phyloP scores from a whole-genome alignment of 2,329 filamentous ascomycete species.

The Albifimbria verrucaria region DNA sequence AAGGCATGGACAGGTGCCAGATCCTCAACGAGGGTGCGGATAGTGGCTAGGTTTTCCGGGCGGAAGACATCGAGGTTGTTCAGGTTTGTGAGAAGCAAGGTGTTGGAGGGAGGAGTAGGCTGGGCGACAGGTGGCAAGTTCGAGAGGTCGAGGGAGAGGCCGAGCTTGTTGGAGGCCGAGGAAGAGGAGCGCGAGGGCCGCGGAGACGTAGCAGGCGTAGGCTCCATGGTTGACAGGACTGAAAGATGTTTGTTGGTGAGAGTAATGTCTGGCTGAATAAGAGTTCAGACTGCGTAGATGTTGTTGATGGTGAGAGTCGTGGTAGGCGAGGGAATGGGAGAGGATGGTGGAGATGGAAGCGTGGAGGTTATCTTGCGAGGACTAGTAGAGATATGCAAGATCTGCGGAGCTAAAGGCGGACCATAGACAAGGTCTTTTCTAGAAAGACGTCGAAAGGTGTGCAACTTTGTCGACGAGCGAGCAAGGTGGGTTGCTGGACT shows the following conservation, averaged over 20 bases:
- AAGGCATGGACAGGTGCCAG: conserved; percentile 74
- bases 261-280: too few species aligned
- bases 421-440: not conserved
- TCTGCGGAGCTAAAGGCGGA: too few species aligned
- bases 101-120: conserved; percentile 78
- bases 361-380: too few species aligned
- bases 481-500: too few species aligned
- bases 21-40: conserved; percentile 66
- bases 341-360: too few species aligned
- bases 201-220: conserved; percentile 28
- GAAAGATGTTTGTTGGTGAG: too few species aligned
- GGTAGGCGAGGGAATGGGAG: too few species aligned
- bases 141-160: conserved; percentile 71
- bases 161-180: conserved; percentile 39
- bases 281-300: too few species aligned
- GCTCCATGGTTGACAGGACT: conserved; percentile 27
- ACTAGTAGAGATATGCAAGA: too few species aligned
- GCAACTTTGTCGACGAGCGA: too few species aligned
- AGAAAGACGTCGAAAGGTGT: not conserved
- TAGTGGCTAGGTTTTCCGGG: conserved; percentile 68
- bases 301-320: too few species aligned
- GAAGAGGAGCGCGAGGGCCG: conserved; percentile 42
- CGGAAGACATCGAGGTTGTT: conserved; percentile 70
- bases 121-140: conserved; percentile 65
- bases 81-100: conserved; percentile 80